Evolutionary conservation across 805 yeast species (phyloP).

Genomic region (Barnettozyma siamensis): DNA sequence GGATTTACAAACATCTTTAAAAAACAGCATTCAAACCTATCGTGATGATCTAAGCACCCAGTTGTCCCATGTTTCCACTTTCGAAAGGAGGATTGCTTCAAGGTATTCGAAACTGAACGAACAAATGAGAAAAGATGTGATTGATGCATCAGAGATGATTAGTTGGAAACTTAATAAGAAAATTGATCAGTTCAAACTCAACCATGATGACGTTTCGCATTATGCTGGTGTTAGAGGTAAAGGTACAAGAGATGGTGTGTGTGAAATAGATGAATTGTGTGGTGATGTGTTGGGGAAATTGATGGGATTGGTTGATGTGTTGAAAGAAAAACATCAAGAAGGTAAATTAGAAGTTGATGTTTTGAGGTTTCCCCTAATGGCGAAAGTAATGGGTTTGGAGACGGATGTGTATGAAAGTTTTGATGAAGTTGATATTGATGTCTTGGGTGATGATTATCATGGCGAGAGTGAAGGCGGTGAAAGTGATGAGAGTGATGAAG

Average conservation of each 20-base stretch:
- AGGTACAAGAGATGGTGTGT: constrained; percentile 1
- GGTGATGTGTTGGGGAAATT: constrained; percentile 17
- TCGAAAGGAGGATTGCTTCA: constrained; percentile 5
- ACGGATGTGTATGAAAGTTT: constrained; percentile 1
- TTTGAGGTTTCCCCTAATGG: constrained; percentile 4
- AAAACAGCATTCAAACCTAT: not conserved
- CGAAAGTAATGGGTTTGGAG: constrained; percentile 2
- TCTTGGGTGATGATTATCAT: not conserved
- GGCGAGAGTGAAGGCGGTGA: not conserved
- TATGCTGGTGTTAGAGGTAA: not conserved
- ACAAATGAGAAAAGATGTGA: constrained; percentile 1
- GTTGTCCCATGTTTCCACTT: not conserved
- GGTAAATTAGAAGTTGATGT: constrained; percentile 1
- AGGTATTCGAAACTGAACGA: constrained; percentile 4
- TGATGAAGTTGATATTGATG: constrained; percentile 2
- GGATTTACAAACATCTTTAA: not conserved
- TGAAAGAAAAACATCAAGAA: constrained; percentile 4
- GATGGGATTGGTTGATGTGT: constrained; percentile 10
- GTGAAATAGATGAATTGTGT: constrained; percentile 3
- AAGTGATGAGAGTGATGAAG: not conserved
- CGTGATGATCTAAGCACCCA: constrained; percentile 5
- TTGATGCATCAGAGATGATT: constrained; percentile 7
- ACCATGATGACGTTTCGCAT: constrained; percentile 7
- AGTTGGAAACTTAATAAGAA: constrained; percentile 10
- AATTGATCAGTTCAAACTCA: constrained; percentile 9